Evolutionary conservation across 768 basidiomycete species (phyloP).

Genomic region (Phylloporus rhodoxanthus): DNA sequence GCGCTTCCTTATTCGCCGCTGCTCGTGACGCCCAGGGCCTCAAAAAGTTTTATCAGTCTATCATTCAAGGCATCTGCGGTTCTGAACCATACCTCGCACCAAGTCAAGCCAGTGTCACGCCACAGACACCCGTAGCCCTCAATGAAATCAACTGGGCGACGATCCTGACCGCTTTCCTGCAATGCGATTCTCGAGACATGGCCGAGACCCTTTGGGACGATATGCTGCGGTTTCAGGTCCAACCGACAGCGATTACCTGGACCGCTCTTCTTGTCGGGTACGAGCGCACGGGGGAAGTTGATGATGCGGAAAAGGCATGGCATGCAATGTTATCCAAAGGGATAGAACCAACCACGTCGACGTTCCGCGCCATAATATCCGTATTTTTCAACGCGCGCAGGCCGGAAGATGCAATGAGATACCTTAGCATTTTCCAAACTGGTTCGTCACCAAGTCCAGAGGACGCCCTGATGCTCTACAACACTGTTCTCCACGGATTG

Average conservation of each 20-base stretch:
- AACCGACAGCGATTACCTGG: constrained; percentile 59
- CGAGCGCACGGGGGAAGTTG: constrained; percentile 42
- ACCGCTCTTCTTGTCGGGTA: constrained; percentile 65
- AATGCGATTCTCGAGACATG: constrained; percentile 46
- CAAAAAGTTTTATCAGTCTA: constrained; percentile 43
- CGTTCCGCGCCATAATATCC: constrained; percentile 69
- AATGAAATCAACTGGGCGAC: constrained; percentile 56
- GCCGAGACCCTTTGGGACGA: constrained; percentile 68
- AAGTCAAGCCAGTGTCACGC: constrained; percentile 32
- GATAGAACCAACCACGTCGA: constrained; percentile 52
- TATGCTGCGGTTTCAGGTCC: constrained; percentile 43
- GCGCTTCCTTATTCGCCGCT: constrained; percentile 43
- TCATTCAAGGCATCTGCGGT: constrained; percentile 48
- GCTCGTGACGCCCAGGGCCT: constrained; percentile 31
- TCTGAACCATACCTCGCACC: constrained; percentile 51
- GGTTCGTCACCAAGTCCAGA: constrained; percentile 24
- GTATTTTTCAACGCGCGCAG: constrained; percentile 49
- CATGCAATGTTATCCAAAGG: constrained; percentile 51
- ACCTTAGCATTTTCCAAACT: constrained; percentile 47
- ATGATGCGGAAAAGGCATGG: constrained; percentile 59
- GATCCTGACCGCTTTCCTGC: constrained; percentile 62
- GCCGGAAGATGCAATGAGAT: constrained; percentile 44
- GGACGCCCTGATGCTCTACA: constrained; percentile 49
- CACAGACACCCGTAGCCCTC: constrained; percentile 43
- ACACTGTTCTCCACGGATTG: constrained; percentile 68